phyloP scores from a whole-genome alignment of 768 basidiomycete species.

The Mycena capillaripes region DNA sequence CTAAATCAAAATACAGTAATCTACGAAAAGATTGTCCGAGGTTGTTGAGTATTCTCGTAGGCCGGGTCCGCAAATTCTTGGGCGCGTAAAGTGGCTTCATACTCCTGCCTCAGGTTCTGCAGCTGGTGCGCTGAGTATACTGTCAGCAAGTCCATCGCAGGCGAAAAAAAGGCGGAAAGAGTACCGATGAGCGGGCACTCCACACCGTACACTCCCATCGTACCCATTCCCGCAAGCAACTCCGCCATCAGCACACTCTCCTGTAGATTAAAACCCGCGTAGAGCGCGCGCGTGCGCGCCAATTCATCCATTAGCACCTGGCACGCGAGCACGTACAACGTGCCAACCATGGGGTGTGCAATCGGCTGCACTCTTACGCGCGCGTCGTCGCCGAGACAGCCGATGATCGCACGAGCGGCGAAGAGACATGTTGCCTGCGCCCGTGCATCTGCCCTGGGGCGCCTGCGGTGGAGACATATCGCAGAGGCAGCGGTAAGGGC shows the following conservation, averaged over 20 bases:
- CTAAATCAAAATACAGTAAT: no score
- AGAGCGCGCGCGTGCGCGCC: not conserved
- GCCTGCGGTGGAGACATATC: slow-evolving; percentile 25
- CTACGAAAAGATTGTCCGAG: no score
- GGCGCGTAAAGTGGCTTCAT: no score
- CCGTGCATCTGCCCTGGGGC: not conserved
- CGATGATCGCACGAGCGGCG: slow-evolving; percentile 31
- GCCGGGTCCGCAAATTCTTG: no score
- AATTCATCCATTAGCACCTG: slow-evolving; percentile 9
- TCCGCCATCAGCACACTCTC: not conserved
- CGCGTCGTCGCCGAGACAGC: not conserved
- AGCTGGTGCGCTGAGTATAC: not conserved
- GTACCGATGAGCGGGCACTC: not conserved
- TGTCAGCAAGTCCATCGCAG: not conserved
- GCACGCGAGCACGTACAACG: slow-evolving; percentile 11
- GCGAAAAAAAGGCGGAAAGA: not conserved
- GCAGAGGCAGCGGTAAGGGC: slow-evolving; percentile 32
- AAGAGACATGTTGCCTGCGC: slow-evolving; percentile 7
- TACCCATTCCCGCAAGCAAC: not conserved
- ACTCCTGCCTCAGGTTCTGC: not conserved
- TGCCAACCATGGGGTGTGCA: slow-evolving; percentile 30
- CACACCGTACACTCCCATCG: not conserved
- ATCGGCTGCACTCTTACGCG: not conserved
- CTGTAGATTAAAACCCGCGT: not conserved
- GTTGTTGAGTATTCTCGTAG: no score